These are phyloP conservation scores for Stephanodiscus minutulus DNA, from an alignment of 108 stramenopile species.

Conservation along the genomic window DNA sequence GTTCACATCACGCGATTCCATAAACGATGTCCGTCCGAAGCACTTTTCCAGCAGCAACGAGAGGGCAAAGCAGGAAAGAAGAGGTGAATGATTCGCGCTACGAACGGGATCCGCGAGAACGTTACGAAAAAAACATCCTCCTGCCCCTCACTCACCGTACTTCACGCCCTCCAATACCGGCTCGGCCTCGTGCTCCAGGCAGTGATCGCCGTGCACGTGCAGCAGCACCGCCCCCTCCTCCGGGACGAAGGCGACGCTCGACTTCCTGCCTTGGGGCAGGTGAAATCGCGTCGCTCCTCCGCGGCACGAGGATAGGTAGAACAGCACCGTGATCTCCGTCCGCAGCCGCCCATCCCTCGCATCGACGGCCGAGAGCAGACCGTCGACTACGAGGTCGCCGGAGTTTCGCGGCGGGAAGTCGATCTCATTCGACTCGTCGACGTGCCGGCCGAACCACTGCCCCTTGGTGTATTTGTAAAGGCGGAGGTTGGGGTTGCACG, in stretches of 20 bases:
- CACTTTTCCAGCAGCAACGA: neutral
- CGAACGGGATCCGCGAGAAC: neutral
- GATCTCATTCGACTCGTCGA: constrained; percentile 70
- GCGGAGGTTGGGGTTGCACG: constrained; percentile 87
- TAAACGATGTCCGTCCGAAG: constrained; percentile 38
- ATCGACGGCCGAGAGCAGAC: neutral
- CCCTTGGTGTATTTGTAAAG: constrained; percentile 83
- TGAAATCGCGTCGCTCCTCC: constrained; percentile 84
- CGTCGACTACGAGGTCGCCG: constrained; percentile 1
- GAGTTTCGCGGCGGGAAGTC: constrained; percentile 4
- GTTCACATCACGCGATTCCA: constrained; percentile 14
- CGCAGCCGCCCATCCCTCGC: constrained; percentile 29
- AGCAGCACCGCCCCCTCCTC: constrained; percentile 70
- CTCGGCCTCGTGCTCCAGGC: constrained; percentile 90
- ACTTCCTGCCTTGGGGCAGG: constrained; percentile 28
- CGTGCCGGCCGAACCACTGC: constrained; percentile 86
- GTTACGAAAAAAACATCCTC: constrained; percentile 48
- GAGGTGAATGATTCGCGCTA: neutral
- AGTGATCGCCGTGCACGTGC: constrained; percentile 87
- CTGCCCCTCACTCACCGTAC: constrained; percentile 58
- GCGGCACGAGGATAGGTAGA: constrained; percentile 75
- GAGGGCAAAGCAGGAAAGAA: neutral
- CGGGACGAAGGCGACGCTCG: constrained; percentile 63
- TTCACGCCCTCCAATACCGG: constrained; percentile 77
- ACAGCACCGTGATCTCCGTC: constrained; percentile 84